A percentile compares a stretch with the other conserved stretches of the same genome.
Evolutionary conservation across 495 filamentous ascomycete species (phyloP).

Genomic region (Tetracladium marchalianum): DNA sequence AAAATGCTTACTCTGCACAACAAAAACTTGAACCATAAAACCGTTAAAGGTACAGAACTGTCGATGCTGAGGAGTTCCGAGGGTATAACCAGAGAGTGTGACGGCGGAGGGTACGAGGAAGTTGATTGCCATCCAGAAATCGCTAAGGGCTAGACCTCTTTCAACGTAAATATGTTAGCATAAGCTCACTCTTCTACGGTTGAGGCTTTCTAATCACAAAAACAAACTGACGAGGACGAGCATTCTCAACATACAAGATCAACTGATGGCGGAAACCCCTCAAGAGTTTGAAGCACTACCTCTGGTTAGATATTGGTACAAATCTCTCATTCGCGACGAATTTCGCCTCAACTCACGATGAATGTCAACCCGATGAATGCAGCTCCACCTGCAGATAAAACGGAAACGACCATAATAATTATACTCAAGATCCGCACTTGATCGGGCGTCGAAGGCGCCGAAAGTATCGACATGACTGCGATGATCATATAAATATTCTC

Average conservation of each 20-base stretch:
- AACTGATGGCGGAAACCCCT: constrained; percentile 34
- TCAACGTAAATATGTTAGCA: background rate
- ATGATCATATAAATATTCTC: background rate
- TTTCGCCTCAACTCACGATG: constrained; percentile 19
- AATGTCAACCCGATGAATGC: constrained; percentile 34
- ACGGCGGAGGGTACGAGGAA: constrained; percentile 28
- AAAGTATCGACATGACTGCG: constrained; percentile 19
- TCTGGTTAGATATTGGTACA: constrained; percentile 8
- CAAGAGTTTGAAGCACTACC: constrained; percentile 23
- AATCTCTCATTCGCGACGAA: no score
- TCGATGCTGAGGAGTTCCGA: constrained; percentile 23
- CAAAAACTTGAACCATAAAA: constrained; percentile 34
- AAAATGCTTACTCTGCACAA: constrained; percentile 30
- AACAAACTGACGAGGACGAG: no score
- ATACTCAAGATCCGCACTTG: constrained; percentile 23
- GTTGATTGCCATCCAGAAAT: constrained; percentile 33
- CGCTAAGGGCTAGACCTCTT: constrained; percentile 30
- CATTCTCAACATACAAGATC: constrained; percentile 22
- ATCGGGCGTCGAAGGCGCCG: constrained; percentile 20
- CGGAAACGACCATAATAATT: constrained; percentile 26
- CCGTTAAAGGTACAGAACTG: constrained; percentile 34
- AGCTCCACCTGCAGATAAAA: constrained; percentile 28
- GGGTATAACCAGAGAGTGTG: constrained; percentile 24
- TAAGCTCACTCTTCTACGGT: no score
- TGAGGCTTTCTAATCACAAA: no score